A percentile compares a stretch with the other conserved stretches of the same genome.
Conservation (phyloP, 1,139 yeast species). For the Scheffersomyces segobiensis region DNA sequence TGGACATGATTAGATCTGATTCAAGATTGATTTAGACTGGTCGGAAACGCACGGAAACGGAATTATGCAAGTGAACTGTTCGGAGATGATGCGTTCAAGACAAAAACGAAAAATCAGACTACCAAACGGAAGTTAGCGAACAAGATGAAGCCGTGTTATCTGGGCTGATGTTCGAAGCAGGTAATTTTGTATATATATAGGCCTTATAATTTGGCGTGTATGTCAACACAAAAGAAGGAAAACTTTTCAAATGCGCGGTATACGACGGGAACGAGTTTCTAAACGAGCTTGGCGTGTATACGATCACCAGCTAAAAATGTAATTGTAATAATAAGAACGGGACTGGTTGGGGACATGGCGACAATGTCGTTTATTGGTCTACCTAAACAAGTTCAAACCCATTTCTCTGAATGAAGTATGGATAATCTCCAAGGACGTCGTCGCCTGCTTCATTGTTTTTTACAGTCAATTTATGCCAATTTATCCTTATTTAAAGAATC, state of each 20-base stretch:
- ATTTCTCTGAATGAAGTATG: no score
- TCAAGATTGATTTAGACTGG: not conserved
- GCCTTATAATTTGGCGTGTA: not conserved
- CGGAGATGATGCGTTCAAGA: not conserved
- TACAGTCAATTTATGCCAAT: no score
- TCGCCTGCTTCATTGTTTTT: no score
- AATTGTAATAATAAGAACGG: no score
- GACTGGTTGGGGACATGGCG: no score
- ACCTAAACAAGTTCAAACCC: no score
- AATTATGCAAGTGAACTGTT: not conserved
- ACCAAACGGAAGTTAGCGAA: not conserved
- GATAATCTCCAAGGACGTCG: no score
- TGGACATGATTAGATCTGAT: slow-evolving; percentile 9
- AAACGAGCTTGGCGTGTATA: no score
- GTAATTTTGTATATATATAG: not conserved
- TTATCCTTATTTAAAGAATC: no score
- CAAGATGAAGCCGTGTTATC: not conserved
- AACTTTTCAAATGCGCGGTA: slow-evolving; percentile 1
- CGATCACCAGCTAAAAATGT: no score
- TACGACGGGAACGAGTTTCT: slow-evolving; percentile 9
- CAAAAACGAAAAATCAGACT: not conserved
- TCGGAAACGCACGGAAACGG: not conserved
- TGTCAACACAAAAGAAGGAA: not conserved
- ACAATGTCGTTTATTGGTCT: no score
- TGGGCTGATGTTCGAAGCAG: not conserved